These are phyloP conservation scores for Trichocladium uniseriatum DNA, from an alignment of 495 filamentous ascomycete species.

Conservation along the genomic window DNA sequence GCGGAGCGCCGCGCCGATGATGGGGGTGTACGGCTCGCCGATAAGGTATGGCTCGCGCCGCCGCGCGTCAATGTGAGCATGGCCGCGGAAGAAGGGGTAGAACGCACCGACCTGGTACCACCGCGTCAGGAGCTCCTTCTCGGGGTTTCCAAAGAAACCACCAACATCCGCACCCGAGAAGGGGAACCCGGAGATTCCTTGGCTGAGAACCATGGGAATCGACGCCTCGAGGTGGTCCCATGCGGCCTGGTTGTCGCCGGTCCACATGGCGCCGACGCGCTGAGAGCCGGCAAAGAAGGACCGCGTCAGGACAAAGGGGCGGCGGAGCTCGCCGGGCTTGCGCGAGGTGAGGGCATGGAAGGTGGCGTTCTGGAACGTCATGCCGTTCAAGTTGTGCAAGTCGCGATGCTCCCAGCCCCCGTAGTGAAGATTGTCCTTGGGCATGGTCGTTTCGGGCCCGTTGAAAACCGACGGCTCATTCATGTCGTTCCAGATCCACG, in stretches of 20 bases:
- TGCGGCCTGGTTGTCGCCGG: conserved; percentile 86
- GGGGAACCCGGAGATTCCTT: conserved; percentile 86
- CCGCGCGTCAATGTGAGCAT: conserved; percentile 92
- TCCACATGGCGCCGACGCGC: conserved; percentile 92
- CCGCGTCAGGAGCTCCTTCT: conserved; percentile 76
- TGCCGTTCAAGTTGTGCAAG: conserved; percentile 87
- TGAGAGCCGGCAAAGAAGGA: conserved; percentile 87
- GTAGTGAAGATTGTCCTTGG: conserved; percentile 89
- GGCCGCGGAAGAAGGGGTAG: conserved; percentile 98
- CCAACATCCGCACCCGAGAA: conserved; percentile 95
- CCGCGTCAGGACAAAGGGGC: conserved; percentile 87
- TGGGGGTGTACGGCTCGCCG: conserved; percentile 72
- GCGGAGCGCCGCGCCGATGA: conserved; percentile 79
- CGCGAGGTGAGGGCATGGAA: conserved; percentile 72
- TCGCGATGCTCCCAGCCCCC: conserved; percentile 96
- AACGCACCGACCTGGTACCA: conserved; percentile 98
- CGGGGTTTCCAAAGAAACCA: conserved; percentile 95
- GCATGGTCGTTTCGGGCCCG: conserved; percentile 94
- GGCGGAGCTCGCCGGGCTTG: conserved; percentile 63
- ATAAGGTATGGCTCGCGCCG: conserved; percentile 87
- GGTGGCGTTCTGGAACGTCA: conserved; percentile 90
- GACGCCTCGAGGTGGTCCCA: conserved; percentile 84
- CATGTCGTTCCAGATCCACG: conserved; percentile 99
- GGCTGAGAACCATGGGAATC: conserved; percentile 85
- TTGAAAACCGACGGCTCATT: conserved; percentile 99